phyloP scores from a whole-genome alignment of 805 yeast genomes.

The Isabelozyma rhagii region DNA sequence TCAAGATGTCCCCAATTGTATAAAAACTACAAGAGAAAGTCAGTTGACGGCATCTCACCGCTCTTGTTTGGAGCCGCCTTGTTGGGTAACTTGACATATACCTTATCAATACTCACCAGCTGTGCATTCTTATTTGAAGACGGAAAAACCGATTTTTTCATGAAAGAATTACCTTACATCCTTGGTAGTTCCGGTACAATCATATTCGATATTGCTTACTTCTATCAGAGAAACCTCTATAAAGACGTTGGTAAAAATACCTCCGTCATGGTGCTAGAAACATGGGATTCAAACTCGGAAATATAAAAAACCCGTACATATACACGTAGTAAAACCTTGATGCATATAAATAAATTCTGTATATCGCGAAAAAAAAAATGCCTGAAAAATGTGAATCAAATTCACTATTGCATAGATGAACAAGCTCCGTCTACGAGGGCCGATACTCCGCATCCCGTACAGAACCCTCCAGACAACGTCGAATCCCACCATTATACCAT shows the following conservation, averaged over 20 bases:
- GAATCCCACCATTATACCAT: neutral
- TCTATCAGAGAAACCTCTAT: constrained; percentile 53
- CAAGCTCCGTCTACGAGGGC: no score
- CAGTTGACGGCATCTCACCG: constrained; percentile 85
- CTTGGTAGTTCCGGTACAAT: constrained; percentile 86
- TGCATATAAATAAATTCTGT: no score
- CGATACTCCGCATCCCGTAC: neutral
- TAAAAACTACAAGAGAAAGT: constrained; percentile 72
- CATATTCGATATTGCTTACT: constrained; percentile 67
- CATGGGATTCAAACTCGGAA: constrained; percentile 9
- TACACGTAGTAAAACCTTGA: no score
- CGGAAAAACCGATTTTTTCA: constrained; percentile 45
- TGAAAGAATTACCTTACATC: constrained; percentile 76
- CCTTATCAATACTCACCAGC: constrained; percentile 68
- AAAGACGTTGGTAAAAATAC: constrained; percentile 18
- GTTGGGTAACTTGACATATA: constrained; percentile 72
- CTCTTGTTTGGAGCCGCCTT: constrained; percentile 76
- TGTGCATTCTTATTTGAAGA: constrained; percentile 43
- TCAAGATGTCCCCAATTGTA: constrained; percentile 83
- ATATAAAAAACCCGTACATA: neutral
- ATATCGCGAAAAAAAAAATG: no score
- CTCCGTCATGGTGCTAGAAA: constrained; percentile 15
- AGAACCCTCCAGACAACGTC: neutral
- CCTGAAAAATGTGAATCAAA: no score
- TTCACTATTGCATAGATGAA: no score